Evolutionary conservation across 208 protist species (phyloP), one percentile per base, ranked within the genome.

Genomic region (Blechomonas ayalai): DNA sequence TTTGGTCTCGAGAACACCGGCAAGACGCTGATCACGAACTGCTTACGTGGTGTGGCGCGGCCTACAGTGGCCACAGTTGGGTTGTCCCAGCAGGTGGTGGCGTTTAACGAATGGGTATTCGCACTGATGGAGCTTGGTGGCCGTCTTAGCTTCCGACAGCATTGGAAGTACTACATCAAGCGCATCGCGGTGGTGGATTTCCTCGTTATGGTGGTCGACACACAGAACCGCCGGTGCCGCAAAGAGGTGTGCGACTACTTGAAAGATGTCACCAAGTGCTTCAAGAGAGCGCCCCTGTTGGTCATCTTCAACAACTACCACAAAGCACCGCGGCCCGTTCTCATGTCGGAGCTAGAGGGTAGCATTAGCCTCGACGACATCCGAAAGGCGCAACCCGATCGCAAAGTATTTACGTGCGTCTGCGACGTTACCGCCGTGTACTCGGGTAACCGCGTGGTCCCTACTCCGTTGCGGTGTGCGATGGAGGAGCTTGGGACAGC

Each of bases 231-330:
- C 22, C 46, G 49, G 22, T 34, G 59, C 18, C 64, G 72, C 32
- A 42, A 41, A 15, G 75, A 83, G 43, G 74, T 77, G 4, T 45
- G 44, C 2, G 22, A 42, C 27, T 93, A 93, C 53, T 45, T 93
- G 49, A 53, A 65, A 18, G 67, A 58, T 36, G 73, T 93, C 7
- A 60, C 67, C 3, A 20, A 43, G 23, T 48, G 71, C 63, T 89
- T 83, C 46, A 25, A 46, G 8, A 64, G 36, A 16, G 39, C 62
- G 15, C 85, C 85, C 7, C 42, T 90, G 10, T 47, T 93, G 8
- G 56, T 93, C 37, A 35, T 90, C n/a, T 85, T 89, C 27, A 93
- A 93, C 58, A 88, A 93, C 52, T 82, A 72, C 52, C 77, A 59
- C 23, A 53, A 69, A 34, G 46, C 28, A 22, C n/a, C 2, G 49